Evolutionary conservation across 192 early-diverging fungal genomes (phyloP).

Genomic region (Coemansia sp.): DNA sequence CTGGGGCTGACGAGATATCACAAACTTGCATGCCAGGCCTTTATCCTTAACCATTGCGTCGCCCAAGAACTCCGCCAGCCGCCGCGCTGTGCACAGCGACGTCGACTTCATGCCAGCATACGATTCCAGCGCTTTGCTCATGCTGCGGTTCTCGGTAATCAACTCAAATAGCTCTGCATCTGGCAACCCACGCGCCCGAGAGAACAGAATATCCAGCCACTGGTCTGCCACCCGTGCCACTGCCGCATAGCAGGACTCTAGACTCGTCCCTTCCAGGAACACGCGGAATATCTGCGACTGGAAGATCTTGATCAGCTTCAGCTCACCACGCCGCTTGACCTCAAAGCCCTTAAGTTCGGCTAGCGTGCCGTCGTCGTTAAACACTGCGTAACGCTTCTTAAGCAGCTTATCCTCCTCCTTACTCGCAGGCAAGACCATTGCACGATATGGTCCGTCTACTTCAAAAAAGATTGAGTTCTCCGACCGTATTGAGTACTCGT

Average conservation of each 20-base stretch:
- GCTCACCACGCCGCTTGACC: conserved; percentile 96
- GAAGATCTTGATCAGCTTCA: conserved; percentile 98
- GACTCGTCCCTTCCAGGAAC: conserved; percentile 82
- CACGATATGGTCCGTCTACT: conserved; percentile 96
- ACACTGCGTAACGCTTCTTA: conserved; percentile 99
- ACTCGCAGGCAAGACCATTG: conserved; percentile 96
- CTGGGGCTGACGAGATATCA: conserved; percentile 82
- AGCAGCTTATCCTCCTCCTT: conserved; percentile 94
- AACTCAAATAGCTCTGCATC: conserved; percentile 93
- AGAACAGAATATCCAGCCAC: conserved; percentile 94
- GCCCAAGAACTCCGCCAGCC: conserved; percentile 95
- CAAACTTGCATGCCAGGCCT: conserved; percentile 92
- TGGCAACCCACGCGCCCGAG: conserved; percentile 71
- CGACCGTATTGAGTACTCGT: conserved; percentile 65
- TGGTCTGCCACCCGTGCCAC: conserved; percentile 89
- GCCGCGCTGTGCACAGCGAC: conserved; percentile 89
- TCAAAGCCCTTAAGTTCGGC: conserved; percentile 99
- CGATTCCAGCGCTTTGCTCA: conserved; percentile 92
- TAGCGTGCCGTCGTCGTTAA: conserved; percentile 89
- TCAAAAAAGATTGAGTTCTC: conserved; percentile 99
- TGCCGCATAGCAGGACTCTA: conserved; percentile 84
- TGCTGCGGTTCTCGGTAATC: conserved; percentile 96
- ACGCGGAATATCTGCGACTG: conserved; percentile 92
- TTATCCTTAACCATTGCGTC: conserved; percentile 98
- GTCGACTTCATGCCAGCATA: conserved; percentile 95